Base-by-base conservation (phyloP, 2,329 filamentous ascomycete genomes). In the Penicillium sp. region DNA sequence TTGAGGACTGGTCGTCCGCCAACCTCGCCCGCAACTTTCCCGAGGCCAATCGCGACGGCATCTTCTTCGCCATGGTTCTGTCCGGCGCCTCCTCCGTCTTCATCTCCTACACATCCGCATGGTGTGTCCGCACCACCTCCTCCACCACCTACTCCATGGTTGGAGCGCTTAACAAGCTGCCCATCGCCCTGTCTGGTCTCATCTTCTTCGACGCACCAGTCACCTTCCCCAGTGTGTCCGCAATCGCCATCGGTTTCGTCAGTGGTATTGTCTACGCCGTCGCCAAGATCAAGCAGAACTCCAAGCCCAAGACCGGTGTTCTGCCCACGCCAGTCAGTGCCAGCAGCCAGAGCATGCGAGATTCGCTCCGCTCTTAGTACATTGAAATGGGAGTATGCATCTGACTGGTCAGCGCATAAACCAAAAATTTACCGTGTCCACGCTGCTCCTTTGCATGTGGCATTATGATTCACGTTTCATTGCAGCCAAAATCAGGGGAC, bases 81-180 rank as follows among this genome's bases (percentile, higher is more conserved):
- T 96, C 93, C 4, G 93, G 93, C 52, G 79, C 96, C 46, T 91
- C 85, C 30, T 88, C 91, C 42, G 91, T 97, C 65, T 95, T 96
- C 75, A 99, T 99, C 72, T 97, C 92, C n/a, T 99, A 99, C 80
- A 95, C 90, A 67, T 96, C 92, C 13, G 93, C 93, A 31, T 99
- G 93, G 93, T 97, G 93, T 69, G 95, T 99, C 57, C 91, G 93
- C 59, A 88, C 95, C 57, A 97, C 93, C 7, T 95, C 91, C 0
- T 96, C 91, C 14, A 99, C 93, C 8, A 99, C 93, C 2, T 99
- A 97, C 78, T 95, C 89, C 27, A 97, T 99, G 92, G 93, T 97
- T 49, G 93, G 93, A 55, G 89, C 92, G 14, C 79, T 99, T 64
- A 99, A 99, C 81, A 99, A 99, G 79, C 84, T 99, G 28, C 93